Evolutionary conservation across 164 flowering plant species (phyloP).

Genomic region (Sextonia rubra): DNA sequence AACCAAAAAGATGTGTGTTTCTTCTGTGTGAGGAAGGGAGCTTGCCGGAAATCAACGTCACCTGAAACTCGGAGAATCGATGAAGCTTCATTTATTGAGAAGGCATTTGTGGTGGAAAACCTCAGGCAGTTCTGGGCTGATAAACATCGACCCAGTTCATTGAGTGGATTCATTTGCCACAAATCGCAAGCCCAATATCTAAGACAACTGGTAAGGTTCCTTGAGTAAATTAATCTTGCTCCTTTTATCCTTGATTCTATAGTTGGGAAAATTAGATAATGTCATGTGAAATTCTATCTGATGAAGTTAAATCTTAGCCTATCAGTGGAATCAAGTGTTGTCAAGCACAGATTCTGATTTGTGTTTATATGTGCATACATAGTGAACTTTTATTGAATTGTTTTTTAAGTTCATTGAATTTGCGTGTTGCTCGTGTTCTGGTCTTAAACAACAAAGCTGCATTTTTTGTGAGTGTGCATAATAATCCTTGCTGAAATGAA

Average conservation of each 20-base stretch:
- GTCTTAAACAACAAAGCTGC: too few relatives aligned
- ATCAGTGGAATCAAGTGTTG: neutral
- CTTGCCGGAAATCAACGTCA: slow-evolving; percentile 50
- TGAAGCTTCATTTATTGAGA: slow-evolving; percentile 58
- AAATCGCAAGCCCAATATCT: slow-evolving; percentile 66
- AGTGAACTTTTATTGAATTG: too few relatives aligned
- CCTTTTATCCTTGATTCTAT: neutral
- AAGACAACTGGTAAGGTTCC: slow-evolving; percentile 47
- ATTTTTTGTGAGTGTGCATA: too few relatives aligned
- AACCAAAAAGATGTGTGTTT: slow-evolving; percentile 49
- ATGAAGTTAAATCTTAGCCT: too few relatives aligned
- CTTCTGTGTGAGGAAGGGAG: slow-evolving; percentile 47
- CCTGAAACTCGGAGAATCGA: slow-evolving; percentile 41
- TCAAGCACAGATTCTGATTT: too few relatives aligned
- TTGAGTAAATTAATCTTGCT: neutral
- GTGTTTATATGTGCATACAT: too few relatives aligned
- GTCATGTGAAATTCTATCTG: neutral
- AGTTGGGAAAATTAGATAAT: neutral
- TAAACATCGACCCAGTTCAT: slow-evolving; percentile 54
- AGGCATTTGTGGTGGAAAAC: slow-evolving; percentile 60
- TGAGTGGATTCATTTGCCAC: slow-evolving; percentile 65
- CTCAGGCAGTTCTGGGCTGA: slow-evolving; percentile 73
- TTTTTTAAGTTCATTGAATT: too few relatives aligned
- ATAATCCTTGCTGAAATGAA: too few relatives aligned
- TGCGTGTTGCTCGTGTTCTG: too few relatives aligned